Conservation (phyloP, 2,329 filamentous ascomycete genomes). For the Beauveria sp. region DNA sequence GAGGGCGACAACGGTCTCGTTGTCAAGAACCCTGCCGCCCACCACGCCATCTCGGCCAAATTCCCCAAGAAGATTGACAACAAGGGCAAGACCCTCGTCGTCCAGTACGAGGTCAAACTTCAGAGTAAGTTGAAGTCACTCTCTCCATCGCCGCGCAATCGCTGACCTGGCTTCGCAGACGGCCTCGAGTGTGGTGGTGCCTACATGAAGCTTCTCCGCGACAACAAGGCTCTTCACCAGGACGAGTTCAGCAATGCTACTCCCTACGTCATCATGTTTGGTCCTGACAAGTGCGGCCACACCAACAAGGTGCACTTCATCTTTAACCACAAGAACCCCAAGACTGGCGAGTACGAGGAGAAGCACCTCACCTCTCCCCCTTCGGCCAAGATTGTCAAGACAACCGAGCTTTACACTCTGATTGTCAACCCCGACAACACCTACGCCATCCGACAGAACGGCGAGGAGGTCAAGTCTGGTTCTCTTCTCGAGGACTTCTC, state of each 20-base stretch:
- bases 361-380: constrained; percentile 89
- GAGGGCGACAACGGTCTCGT: constrained; percentile 94
- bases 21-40: constrained; percentile 94
- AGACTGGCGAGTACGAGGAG: constrained; percentile 99
- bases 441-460: constrained; percentile 86
- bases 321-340: constrained; percentile 99
- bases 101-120: constrained; percentile 99
- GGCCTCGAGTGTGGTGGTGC: constrained; percentile 96
- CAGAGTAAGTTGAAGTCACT: constrained; percentile 61
- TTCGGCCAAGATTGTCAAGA: constrained; percentile 81
- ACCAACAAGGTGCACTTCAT: constrained; percentile 99
- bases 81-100: constrained; percentile 93
- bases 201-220: constrained; percentile 97
- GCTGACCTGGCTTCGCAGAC: constrained; percentile 42
- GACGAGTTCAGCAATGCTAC: constrained; percentile 98
- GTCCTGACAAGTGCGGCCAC: constrained; percentile 96
- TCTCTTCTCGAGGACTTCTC: constrained; percentile 89
- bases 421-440: constrained; percentile 96
- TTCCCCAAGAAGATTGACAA: constrained; percentile 95
- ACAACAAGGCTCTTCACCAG: constrained; percentile 92
- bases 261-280: constrained; percentile 99
- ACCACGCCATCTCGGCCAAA: constrained; percentile 98
- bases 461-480: constrained; percentile 79
- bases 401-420: constrained; percentile 89
- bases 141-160: background rate